Percentiles rank a stretch among this genome's conserved stretches.
Conservation (phyloP, 257 asterid species). For the Solanum etuberosum region DNA sequence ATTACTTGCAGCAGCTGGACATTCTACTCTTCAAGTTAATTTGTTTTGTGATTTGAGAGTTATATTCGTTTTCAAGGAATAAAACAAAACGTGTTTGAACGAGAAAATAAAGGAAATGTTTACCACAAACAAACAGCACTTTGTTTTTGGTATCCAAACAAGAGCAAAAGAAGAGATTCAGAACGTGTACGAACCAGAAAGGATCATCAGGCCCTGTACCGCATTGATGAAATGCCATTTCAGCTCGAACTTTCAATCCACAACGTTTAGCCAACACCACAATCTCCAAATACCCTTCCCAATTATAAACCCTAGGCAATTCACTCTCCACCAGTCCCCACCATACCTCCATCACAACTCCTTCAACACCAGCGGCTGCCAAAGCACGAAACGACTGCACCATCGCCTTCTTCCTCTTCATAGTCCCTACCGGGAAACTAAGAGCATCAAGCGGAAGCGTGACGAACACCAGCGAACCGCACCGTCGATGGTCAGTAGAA, state of each 20-base stretch:
- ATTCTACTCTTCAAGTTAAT: neutral
- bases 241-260: slow-evolving; percentile 67
- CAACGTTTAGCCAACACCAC: slow-evolving; percentile 43
- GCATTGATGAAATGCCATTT: slow-evolving; percentile 76
- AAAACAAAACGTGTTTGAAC: neutral
- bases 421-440: slow-evolving; percentile 25
- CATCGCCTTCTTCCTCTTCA: slow-evolving; percentile 57
- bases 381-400: slow-evolving; percentile 57
- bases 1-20: neutral
- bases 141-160: neutral
- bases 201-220: slow-evolving; percentile 53
- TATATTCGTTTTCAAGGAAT: neutral
- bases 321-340: slow-evolving; percentile 87
- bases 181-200: slow-evolving; percentile 48
- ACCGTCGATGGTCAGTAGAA: slow-evolving; percentile 16
- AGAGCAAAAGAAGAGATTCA: neutral
- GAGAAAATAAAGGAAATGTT: neutral
- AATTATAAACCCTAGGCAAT: slow-evolving; percentile 39
- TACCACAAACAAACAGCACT: neutral
- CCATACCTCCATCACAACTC: slow-evolving; percentile 91
- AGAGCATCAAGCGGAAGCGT: slow-evolving; percentile 51
- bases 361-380: slow-evolving; percentile 70
- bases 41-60: neutral
- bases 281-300: slow-evolving; percentile 70
- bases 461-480: slow-evolving; percentile 55